These are phyloP conservation scores for Beauveria scarabaeidicola DNA, from an alignment of 2,329 filamentous ascomycete genomes.

Conservation along the genomic window DNA sequence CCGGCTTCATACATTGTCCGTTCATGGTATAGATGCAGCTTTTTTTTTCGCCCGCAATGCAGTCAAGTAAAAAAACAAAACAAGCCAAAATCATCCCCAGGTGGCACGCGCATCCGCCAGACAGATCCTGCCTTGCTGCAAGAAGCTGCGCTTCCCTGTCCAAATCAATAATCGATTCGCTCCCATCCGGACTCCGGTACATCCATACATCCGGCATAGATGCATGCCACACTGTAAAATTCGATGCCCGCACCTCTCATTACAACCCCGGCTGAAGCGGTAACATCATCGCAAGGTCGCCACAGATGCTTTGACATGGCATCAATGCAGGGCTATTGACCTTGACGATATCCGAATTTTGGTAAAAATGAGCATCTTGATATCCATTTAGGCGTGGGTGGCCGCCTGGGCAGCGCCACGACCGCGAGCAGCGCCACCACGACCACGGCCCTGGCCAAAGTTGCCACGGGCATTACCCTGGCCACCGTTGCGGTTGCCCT, in stretches of 20 bases:
- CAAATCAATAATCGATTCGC: constrained; percentile 12
- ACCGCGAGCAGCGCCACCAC: constrained; percentile 57
- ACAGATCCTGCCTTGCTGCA: neutral
- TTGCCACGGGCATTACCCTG: constrained; percentile 59
- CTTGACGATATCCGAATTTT: neutral
- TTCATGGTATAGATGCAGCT: constrained; percentile 13
- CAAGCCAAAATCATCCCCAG: constrained; percentile 8
- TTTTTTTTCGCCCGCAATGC: constrained; percentile 12
- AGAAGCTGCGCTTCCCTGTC: neutral
- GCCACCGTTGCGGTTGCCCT: constrained; percentile 55
- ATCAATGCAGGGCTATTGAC: neutral
- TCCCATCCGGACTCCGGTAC: constrained; percentile 12
- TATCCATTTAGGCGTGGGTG: constrained; percentile 38
- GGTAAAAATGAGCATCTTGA: neutral
- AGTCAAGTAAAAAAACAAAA: constrained; percentile 10
- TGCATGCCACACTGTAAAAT: neutral
- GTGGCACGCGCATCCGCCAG: neutral
- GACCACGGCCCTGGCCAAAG: constrained; percentile 57
- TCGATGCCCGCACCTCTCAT: neutral
- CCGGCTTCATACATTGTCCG: constrained; percentile 10
- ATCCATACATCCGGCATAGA: neutral
- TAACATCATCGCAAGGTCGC: neutral
- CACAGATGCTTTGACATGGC: neutral
- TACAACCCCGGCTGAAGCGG: neutral
- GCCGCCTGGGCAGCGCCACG: constrained; percentile 48